Percentiles rank a stretch among this genome's conserved stretches.
Evolutionary conservation across 2,329 filamentous ascomycete genomes (phyloP).

Genomic region (Sclerotinia spermophila): DNA sequence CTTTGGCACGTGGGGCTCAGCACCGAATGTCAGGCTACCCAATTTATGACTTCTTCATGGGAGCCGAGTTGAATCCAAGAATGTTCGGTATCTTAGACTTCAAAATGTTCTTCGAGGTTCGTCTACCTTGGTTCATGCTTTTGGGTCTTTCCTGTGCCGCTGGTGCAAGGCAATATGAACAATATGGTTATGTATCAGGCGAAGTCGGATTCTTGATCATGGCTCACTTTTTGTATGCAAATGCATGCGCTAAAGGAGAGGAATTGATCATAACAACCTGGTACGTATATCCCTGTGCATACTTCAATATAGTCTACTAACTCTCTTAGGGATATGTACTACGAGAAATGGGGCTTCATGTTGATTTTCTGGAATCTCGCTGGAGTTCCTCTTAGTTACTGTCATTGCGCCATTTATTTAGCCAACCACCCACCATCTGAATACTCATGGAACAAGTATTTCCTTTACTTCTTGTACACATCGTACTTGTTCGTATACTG

Average conservation of each 20-base stretch:
- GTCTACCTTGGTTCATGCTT: conserved; percentile 88
- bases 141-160: conserved; percentile 73
- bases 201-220: conserved; percentile 81
- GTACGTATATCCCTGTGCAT: conserved; percentile 38
- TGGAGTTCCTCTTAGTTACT: conserved; percentile 84
- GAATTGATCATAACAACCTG: conserved; percentile 87
- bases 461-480: conserved; percentile 60
- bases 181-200: conserved; percentile 80
- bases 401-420: conserved; percentile 86
- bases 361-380: conserved; percentile 95
- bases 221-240: conserved; percentile 89
- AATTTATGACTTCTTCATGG: conserved; percentile 90
- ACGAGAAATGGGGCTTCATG: conserved; percentile 96
- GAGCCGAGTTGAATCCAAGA: conserved; percentile 79
- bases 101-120: conserved; percentile 95
- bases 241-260: conserved; percentile 88
- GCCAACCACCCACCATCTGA: conserved; percentile 73
- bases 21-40: conserved; percentile 87
- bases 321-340: conserved; percentile 74
- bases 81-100: conserved; percentile 83
- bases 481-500: conserved; percentile 83
- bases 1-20: conserved; percentile 72
- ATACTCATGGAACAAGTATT: conserved; percentile 72
- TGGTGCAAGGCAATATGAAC: conserved; percentile 77
- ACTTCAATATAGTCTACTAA: background rate